These are phyloP conservation scores for Seminavis robusta DNA, from an alignment of 108 stramenopile species.

Conservation along the genomic window DNA sequence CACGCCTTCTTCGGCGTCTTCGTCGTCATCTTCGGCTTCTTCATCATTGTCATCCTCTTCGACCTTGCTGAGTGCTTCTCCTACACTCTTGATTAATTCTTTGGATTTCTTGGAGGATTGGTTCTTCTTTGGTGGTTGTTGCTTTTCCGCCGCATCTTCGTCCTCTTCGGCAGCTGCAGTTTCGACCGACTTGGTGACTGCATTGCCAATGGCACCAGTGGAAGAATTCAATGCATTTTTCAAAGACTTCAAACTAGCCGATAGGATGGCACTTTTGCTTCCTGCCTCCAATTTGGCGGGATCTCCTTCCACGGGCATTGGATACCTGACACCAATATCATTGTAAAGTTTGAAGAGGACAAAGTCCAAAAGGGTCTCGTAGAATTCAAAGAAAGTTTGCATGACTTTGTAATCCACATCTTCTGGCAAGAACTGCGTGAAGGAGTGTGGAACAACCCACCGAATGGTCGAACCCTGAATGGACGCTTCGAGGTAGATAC, in stretches of 20 bases:
- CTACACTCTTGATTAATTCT: constrained; percentile 57
- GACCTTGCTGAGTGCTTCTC: constrained; percentile 63
- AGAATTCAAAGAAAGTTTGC: constrained; percentile 99
- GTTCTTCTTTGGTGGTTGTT: constrained; percentile 5
- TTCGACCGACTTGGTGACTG: constrained; percentile 57
- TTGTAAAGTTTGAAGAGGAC: constrained; percentile 95
- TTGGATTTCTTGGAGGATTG: constrained; percentile 51
- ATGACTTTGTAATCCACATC: constrained; percentile 98
- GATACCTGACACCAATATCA: constrained; percentile 86
- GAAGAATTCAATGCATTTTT: constrained; percentile 53
- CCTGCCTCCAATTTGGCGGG: constrained; percentile 37
- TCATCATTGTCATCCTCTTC: constrained; percentile 43
- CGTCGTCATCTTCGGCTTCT: constrained; percentile 39
- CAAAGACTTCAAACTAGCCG: constrained; percentile 60
- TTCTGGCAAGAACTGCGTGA: constrained; percentile 88
- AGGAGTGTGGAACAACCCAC: constrained; percentile 96
- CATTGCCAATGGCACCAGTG: constrained; percentile 56
- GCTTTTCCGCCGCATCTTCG: constrained; percentile 12
- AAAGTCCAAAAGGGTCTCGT: constrained; percentile 92
- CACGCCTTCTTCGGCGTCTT: constrained; percentile 62
- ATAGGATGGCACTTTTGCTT: constrained; percentile 61
- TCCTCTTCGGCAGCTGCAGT: constrained; percentile 16
- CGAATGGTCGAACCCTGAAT: constrained; percentile 73
- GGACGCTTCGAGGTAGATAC: constrained; percentile 91
- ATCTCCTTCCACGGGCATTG: constrained; percentile 62